Conservation (phyloP, 805 yeast genomes). For the Saccharomyces eubayanus region DNA sequence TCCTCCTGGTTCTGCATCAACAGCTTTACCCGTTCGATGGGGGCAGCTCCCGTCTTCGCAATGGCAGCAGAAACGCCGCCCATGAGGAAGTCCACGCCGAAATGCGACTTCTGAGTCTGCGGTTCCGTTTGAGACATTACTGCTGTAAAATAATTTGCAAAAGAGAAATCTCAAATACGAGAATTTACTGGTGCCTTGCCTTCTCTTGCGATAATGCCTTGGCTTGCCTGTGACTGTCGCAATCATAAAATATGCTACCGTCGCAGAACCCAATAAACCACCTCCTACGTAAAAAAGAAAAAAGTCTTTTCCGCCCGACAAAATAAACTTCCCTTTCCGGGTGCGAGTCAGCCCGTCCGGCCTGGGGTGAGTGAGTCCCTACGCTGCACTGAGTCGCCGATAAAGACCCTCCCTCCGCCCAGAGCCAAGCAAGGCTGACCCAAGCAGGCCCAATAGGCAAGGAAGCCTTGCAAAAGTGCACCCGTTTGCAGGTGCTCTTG, state of each 20-base stretch:
- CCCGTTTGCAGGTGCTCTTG: background rate
- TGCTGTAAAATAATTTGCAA: background rate
- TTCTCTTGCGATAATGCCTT: background rate
- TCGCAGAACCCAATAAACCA: background rate
- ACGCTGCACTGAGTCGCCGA: background rate
- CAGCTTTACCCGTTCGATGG: conserved; percentile 93
- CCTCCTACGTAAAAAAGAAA: background rate
- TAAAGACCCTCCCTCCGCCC: background rate
- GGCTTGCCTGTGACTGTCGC: background rate
- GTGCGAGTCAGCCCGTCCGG: background rate
- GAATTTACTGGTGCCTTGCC: background rate
- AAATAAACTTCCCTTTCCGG: background rate
- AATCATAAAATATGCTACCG: background rate
- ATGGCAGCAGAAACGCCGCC: conserved; percentile 98
- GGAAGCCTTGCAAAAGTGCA: background rate
- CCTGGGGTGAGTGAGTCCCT: background rate
- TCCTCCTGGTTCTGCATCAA: conserved; percentile 97
- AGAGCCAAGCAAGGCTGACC: background rate
- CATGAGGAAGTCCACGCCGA: conserved; percentile 67
- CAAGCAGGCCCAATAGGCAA: background rate
- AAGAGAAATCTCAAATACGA: background rate
- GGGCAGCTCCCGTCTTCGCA: conserved; percentile 93
- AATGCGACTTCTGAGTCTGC: conserved; percentile 21
- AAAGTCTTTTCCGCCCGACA: background rate
- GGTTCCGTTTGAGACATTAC: background rate